These are phyloP conservation scores for Tricholoma furcatifolium DNA, from an alignment of 768 basidiomycete species.

Conservation along the genomic window DNA sequence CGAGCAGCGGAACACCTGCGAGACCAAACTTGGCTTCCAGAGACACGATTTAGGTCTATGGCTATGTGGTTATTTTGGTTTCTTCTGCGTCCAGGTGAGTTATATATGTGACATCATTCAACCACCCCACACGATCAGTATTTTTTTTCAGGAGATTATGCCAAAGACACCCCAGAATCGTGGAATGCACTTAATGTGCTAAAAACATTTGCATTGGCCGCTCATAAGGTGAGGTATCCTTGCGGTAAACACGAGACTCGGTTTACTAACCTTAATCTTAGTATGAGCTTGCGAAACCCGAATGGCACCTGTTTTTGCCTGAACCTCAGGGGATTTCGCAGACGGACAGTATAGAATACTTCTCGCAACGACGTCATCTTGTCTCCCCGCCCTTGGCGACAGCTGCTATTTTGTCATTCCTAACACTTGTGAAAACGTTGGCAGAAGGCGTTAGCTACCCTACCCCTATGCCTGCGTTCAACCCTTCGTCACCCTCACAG, in stretches of 20 bases:
- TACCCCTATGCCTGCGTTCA: constrained; percentile 33
- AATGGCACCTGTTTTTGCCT: constrained; percentile 61
- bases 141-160: constrained; percentile 44
- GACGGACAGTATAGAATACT: constrained; percentile 35
- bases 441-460: constrained; percentile 26
- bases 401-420: constrained; percentile 71
- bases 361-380: constrained; percentile 44
- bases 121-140: not conserved
- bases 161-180: constrained; percentile 34
- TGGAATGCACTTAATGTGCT: constrained; percentile 49
- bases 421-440: constrained; percentile 49
- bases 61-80: constrained; percentile 86
- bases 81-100: constrained; percentile 59
- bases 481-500: constrained; percentile 23
- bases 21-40: constrained; percentile 55
- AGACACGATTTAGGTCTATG: constrained; percentile 50
- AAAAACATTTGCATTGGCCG: constrained; percentile 65
- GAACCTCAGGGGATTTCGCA: constrained; percentile 17
- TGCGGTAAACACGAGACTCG: not conserved
- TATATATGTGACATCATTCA: not conserved
- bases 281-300: constrained; percentile 59
- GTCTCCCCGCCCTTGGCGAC: constrained; percentile 61
- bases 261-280: constrained; percentile 26
- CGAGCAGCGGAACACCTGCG: constrained; percentile 38
- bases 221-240: constrained; percentile 45